Conservation (phyloP, 1,284 basidiomycete genomes). For the Rhizoctonia solani region DNA sequence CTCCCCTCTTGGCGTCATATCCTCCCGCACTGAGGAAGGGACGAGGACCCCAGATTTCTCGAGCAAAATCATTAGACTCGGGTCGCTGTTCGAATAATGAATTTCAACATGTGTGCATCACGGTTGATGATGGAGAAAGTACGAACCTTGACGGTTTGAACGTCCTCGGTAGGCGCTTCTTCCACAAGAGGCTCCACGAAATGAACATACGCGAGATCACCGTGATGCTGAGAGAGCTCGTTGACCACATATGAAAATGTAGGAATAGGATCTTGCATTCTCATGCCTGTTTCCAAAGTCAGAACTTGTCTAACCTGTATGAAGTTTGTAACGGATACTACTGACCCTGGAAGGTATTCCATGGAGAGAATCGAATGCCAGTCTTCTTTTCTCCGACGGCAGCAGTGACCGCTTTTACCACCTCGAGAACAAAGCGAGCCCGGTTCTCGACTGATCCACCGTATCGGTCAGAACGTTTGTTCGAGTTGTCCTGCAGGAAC, state of each 20-base stretch:
- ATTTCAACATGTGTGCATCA: background rate
- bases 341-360: slow-evolving; percentile 43
- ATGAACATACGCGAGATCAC: slow-evolving; percentile 62
- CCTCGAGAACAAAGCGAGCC: slow-evolving; percentile 49
- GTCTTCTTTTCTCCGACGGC: slow-evolving; percentile 49
- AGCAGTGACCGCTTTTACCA: slow-evolving; percentile 46
- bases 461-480: slow-evolving; percentile 53
- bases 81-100: background rate
- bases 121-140: no score
- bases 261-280: slow-evolving; percentile 53
- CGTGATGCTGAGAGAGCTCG: slow-evolving; percentile 47
- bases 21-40: slow-evolving; percentile 58
- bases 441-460: slow-evolving; percentile 53
- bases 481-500: slow-evolving; percentile 48
- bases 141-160: slow-evolving; percentile 32
- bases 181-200: slow-evolving; percentile 53
- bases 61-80: slow-evolving; percentile 39
- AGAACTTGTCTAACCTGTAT: background rate
- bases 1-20: slow-evolving; percentile 41
- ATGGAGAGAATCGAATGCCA: slow-evolving; percentile 51
- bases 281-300: slow-evolving; percentile 43
- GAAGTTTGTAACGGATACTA: background rate
- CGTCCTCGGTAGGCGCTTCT: slow-evolving; percentile 38
- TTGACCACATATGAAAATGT: slow-evolving; percentile 50
- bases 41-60: slow-evolving; percentile 37